Percentiles rank a stretch among this genome's conserved stretches.
These are phyloP conservation scores for Prinsepia uniflora DNA, from an alignment of 306 rosid genomes.

Conservation along the genomic window DNA sequence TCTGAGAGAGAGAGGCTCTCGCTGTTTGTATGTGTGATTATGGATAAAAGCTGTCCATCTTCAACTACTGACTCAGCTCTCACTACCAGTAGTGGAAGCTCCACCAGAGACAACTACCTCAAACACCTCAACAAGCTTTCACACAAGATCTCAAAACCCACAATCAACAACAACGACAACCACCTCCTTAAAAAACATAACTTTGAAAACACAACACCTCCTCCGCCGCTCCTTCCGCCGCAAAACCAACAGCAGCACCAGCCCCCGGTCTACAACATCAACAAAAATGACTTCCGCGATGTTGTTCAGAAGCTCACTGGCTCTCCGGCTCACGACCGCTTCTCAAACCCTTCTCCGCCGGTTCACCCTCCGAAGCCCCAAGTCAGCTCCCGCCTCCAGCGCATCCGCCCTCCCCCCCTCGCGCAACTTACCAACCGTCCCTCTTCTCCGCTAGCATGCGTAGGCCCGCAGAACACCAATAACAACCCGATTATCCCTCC, in stretches of 20 bases:
- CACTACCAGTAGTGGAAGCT: constrained; percentile 5
- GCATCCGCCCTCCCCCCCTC: constrained; percentile 93
- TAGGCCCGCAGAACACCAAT: constrained; percentile 26
- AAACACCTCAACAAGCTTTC: constrained; percentile 84
- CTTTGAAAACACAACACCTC: constrained; percentile 31
- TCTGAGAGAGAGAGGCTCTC: constrained; percentile 19
- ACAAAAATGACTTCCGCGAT: constrained; percentile 90
- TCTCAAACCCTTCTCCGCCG: constrained; percentile 62
- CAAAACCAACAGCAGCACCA: constrained; percentile 63
- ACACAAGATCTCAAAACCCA: constrained; percentile 88
- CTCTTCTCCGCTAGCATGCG: constrained; percentile 37
- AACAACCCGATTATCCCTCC: constrained; percentile 21
- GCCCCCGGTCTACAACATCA: constrained; percentile 95
- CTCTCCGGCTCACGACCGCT: constrained; percentile 87
- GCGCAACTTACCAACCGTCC: constrained; percentile 67
- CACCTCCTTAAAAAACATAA: not conserved
- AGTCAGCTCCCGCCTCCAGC: constrained; percentile 81
- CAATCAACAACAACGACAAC: constrained; percentile 25
- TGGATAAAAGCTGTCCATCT: constrained; percentile 46
- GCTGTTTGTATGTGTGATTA: constrained; percentile 2
- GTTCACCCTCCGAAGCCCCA: constrained; percentile 74
- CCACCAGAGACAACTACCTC: constrained; percentile 56
- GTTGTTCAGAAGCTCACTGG: constrained; percentile 97
- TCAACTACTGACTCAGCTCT: constrained; percentile 34
- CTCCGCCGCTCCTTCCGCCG: constrained; percentile 14